Conservation (phyloP, 805 yeast species). For the Yarrowia yakushimensis region DNA sequence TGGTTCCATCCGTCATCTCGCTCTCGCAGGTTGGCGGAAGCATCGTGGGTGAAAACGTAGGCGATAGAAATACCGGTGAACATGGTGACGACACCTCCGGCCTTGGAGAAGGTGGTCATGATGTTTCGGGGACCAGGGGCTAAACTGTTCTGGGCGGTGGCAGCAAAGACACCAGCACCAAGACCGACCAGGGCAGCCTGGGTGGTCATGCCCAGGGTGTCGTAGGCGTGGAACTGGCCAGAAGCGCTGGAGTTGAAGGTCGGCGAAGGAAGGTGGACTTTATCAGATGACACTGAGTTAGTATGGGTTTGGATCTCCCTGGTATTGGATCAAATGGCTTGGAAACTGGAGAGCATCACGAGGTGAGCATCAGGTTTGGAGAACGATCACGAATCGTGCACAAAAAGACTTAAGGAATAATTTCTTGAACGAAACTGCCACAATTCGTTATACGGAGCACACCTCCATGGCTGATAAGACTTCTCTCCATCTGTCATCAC, state of each 20-base stretch:
- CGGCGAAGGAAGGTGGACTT: constrained; percentile 22
- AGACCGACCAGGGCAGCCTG: constrained; percentile 11
- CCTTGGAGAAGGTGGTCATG: constrained; percentile 16
- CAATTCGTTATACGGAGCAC: too few relatives aligned
- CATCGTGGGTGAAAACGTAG: constrained; percentile 43
- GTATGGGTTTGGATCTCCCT: too few relatives aligned
- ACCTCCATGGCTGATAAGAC: too few relatives aligned
- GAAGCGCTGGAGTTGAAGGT: constrained; percentile 21
- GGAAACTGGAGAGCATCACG: too few relatives aligned
- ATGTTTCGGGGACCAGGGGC: constrained; percentile 17
- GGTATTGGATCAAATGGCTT: too few relatives aligned
- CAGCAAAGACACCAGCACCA: constrained; percentile 19
- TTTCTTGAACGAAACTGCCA: too few relatives aligned
- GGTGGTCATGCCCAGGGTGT: constrained; percentile 17
- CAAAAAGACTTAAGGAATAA: too few relatives aligned
- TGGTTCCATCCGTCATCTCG: constrained; percentile 61
- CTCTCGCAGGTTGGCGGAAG: constrained; percentile 58
- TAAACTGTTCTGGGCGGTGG: constrained; percentile 11
- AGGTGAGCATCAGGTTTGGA: too few relatives aligned
- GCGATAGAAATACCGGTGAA: constrained; percentile 51
- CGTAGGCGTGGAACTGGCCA: constrained; percentile 4
- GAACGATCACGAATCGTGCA: too few relatives aligned
- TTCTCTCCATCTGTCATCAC: too few relatives aligned
- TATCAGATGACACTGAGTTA: constrained; percentile 20
- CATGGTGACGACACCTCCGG: constrained; percentile 26